A percentile compares a stretch with the other conserved stretches of the same genome.
These are phyloP conservation scores for Ogataea nakhonphanomensis DNA, from an alignment of 805 yeast genomes.

Conservation along the genomic window DNA sequence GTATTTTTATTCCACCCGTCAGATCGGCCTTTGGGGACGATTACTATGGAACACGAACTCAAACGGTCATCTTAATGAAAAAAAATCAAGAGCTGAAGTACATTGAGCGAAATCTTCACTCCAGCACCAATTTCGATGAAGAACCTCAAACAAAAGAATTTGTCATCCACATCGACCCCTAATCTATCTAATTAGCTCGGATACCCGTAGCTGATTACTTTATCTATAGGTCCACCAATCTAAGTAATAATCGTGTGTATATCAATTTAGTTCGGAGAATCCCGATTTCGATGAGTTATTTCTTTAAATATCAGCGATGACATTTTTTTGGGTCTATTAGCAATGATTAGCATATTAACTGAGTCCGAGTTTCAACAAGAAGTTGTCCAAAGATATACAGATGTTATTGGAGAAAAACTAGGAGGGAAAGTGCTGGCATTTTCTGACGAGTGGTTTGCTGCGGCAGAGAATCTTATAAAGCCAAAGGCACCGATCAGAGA, in stretches of 20 bases:
- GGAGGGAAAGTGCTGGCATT: conserved; percentile 71
- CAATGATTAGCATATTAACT: conserved; percentile 17
- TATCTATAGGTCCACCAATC: conserved; percentile 16
- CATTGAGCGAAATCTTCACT: conserved; percentile 58
- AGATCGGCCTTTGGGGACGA: conserved; percentile 25
- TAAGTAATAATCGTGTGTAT: conserved; percentile 8
- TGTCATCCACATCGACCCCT: conserved; percentile 20
- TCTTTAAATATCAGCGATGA: not conserved
- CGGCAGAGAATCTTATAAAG: conserved; percentile 79
- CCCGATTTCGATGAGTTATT: conserved; percentile 6
- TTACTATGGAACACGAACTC: conserved; percentile 85
- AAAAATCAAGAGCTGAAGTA: conserved; percentile 50
- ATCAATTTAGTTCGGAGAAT: conserved; percentile 10
- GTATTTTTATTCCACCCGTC: conserved; percentile 74
- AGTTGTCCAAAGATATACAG: conserved; percentile 52
- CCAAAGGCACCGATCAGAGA: conserved; percentile 81
- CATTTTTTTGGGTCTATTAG: too few relatives aligned
- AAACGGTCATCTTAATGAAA: conserved; percentile 66
- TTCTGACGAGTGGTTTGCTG: conserved; percentile 96
- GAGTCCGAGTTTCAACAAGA: conserved; percentile 42
- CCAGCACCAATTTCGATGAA: conserved; percentile 37
- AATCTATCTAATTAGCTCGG: conserved; percentile 6
- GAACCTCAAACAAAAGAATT: conserved; percentile 16
- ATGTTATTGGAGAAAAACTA: conserved; percentile 78
- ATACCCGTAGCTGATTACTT: not conserved